Evolutionary conservation across 257 asterid genomes (phyloP).

Genomic region (Gentiana macrophylla): DNA sequence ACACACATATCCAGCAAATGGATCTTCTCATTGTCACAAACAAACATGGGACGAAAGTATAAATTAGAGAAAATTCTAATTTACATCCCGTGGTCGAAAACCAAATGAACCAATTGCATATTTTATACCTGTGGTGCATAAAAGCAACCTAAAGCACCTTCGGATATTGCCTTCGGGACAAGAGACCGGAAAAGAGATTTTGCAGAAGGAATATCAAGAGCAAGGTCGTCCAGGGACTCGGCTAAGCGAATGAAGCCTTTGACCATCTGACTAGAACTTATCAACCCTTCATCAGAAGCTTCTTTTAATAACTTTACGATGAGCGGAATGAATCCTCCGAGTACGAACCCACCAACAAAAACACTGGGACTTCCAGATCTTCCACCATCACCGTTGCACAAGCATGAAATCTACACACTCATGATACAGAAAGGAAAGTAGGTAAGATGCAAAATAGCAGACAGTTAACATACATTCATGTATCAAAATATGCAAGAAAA

Average conservation of each 20-base stretch:
- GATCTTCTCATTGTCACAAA: too few species aligned
- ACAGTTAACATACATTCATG: neutral
- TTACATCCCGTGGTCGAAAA: too few species aligned
- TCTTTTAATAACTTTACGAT: slow-evolving; percentile 63
- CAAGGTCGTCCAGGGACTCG: slow-evolving; percentile 93
- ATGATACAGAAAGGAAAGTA: neutral
- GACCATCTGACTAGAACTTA: slow-evolving; percentile 91
- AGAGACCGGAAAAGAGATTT: slow-evolving; percentile 41
- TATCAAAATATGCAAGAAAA: too few species aligned
- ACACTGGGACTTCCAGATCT: slow-evolving; percentile 22
- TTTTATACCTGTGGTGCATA: too few species aligned
- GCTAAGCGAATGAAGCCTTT: slow-evolving; percentile 76
- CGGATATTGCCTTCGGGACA: slow-evolving; percentile 66
- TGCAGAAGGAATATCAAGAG: slow-evolving; percentile 95
- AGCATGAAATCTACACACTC: slow-evolving; percentile 7
- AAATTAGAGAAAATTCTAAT: too few species aligned
- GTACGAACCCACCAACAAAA: slow-evolving; percentile 33
- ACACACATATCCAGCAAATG: too few species aligned
- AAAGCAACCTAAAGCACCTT: too few species aligned
- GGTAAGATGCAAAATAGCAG: neutral
- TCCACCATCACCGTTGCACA: slow-evolving; percentile 22
- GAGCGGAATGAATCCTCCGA: slow-evolving; percentile 41
- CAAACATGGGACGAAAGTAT: too few species aligned
- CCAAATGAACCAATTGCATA: too few species aligned
- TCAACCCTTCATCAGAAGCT: slow-evolving; percentile 89